A percentile compares a stretch with the other conserved stretches of the same genome.
phyloP scores from a whole-genome alignment of 805 yeast species.

The Candida ovalis region DNA sequence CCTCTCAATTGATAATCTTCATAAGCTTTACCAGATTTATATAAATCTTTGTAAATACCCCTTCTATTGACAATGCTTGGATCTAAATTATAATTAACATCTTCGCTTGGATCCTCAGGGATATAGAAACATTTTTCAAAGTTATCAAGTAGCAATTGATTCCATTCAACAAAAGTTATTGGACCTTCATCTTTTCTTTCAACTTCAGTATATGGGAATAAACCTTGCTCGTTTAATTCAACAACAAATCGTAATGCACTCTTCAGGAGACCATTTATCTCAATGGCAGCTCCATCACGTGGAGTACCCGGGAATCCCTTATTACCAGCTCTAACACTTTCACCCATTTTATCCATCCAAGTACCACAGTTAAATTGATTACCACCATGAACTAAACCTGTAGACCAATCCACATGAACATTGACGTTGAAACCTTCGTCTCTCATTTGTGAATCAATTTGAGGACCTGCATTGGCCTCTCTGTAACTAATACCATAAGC shows the following conservation, averaged over 20 bases:
- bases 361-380: slow-evolving; percentile 94
- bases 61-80: slow-evolving; percentile 71
- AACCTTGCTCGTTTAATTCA: slow-evolving; percentile 48
- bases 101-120: slow-evolving; percentile 64
- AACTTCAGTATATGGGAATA: slow-evolving; percentile 58
- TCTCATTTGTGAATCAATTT: slow-evolving; percentile 85
- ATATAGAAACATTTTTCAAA: slow-evolving; percentile 79
- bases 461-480: slow-evolving; percentile 93
- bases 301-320: slow-evolving; percentile 98
- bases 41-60: slow-evolving; percentile 90
- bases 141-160: slow-evolving; percentile 57
- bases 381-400: slow-evolving; percentile 88
- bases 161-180: slow-evolving; percentile 68
- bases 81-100: slow-evolving; percentile 58
- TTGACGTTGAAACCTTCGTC: slow-evolving; percentile 89
- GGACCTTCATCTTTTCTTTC: slow-evolving; percentile 52
- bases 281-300: slow-evolving; percentile 94
- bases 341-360: slow-evolving; percentile 99
- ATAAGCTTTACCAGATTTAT: slow-evolving; percentile 74
- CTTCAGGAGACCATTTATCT: slow-evolving; percentile 83
- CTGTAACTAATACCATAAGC: slow-evolving; percentile 84
- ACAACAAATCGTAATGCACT: slow-evolving; percentile 79
- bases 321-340: slow-evolving; percentile 73
- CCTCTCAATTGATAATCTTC: slow-evolving; percentile 94
- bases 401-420: slow-evolving; percentile 79